Evolutionary conservation across 768 basidiomycete species (phyloP), one percentile per base, ranked within the genome.

Genomic region (Lactarius indigo): DNA sequence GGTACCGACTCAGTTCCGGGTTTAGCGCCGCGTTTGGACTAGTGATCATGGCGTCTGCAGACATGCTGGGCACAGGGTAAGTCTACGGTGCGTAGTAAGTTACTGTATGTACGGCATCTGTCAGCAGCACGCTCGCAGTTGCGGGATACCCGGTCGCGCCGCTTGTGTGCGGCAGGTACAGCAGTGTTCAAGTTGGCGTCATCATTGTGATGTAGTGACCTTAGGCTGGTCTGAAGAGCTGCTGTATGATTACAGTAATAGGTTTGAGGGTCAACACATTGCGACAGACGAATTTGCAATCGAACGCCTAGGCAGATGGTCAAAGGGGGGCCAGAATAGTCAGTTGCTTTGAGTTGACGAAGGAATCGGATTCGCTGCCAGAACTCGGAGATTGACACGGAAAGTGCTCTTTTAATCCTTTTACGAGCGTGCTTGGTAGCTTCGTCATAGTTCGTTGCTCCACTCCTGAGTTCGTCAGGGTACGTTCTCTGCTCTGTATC

Each of bases 21-120:
- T 50, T 12, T 12, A 71, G 76, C 5, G 81, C 82, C 8, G 83
- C 84, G 59, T 83, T 81, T 2, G 84, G 82, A 69, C 83, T 85
- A n/a, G 80, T 64, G 5, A 84, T 75, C 3, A 83, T 81, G 39
- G 82, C 80, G 75, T 80, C 81, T 83, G 70, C 26, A 57, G 42
- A 62, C 33, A 58, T 57, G 56, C 64, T 37, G 56, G 26, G 41
- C 44, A 39, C 35, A 62, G 59, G 52, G 56, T n/a, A 37, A 23
- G 42, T 31, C 33, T 42, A 30, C 47, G 35, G 35, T 37, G 56
- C 30, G 13, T 5, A 39, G 52, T 54, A 9, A 26, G 50, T 26
- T 23, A 42, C 42, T 20, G 18, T 23, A 73, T 82, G 72, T 72
- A 83, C 83, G 82, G 72, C 81, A 79, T 37, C 83, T 83, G 37